phyloP scores from a whole-genome alignment of 805 yeast species.

The Starmerella sp. region DNA sequence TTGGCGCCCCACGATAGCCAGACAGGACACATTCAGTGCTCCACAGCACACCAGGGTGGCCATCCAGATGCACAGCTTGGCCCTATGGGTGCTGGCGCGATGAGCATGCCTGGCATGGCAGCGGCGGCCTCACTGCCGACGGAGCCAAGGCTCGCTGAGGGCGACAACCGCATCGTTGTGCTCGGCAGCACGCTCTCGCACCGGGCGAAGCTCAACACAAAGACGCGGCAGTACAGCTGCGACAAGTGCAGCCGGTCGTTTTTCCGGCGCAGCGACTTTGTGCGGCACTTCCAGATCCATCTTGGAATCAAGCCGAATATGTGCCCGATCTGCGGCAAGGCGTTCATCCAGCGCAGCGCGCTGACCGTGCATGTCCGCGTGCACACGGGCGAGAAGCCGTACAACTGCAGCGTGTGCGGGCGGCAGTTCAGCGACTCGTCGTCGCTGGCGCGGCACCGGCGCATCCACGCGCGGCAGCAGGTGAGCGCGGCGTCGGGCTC shows the following conservation, averaged over 20 bases:
- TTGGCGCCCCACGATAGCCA: no score
- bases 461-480: conserved; percentile 71
- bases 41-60: no score
- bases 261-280: conserved; percentile 69
- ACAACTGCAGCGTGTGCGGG: conserved; percentile 37
- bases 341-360: conserved; percentile 73
- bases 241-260: conserved; percentile 51
- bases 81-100: no score
- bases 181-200: not conserved
- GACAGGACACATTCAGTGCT: no score
- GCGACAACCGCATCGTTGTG: not conserved
- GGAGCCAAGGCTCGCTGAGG: not conserved
- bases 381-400: conserved; percentile 76
- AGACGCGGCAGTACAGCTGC: conserved; percentile 26
- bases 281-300: conserved; percentile 66
- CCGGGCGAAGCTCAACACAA: not conserved
- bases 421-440: conserved; percentile 31
- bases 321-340: conserved; percentile 52
- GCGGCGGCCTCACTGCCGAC: no score
- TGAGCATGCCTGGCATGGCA: no score
- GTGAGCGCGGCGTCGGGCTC: not conserved
- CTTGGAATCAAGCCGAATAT: conserved; percentile 32
- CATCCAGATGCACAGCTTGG: no score
- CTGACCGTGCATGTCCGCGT: conserved; percentile 67
- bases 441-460: conserved; percentile 62